These are phyloP conservation scores for Kluyveromyces siamensis DNA, from an alignment of 805 yeast genomes.

Conservation along the genomic window DNA sequence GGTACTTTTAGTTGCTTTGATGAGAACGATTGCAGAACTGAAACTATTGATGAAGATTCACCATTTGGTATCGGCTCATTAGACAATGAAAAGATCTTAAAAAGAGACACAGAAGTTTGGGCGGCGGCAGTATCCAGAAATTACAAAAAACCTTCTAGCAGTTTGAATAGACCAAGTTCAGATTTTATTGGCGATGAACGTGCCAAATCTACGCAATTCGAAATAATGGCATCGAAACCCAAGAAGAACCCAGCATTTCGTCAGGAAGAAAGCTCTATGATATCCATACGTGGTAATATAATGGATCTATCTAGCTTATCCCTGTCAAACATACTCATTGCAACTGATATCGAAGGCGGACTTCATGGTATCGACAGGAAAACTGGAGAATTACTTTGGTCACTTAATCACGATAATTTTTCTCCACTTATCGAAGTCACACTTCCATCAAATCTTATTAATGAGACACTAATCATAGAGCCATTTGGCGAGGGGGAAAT, in stretches of 20 bases:
- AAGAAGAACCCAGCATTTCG: neutral
- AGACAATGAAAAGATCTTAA: neutral
- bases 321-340: conserved; percentile 37
- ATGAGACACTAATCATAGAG: conserved; percentile 75
- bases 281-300: conserved; percentile 1
- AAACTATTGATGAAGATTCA: neutral
- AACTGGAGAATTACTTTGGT: conserved; percentile 73
- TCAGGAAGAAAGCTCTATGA: conserved; percentile 1
- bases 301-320: neutral
- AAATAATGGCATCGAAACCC: neutral
- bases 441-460: conserved; percentile 12
- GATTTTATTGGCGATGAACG: neutral
- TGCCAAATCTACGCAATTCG: neutral
- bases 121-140: neutral
- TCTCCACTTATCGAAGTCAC: conserved; percentile 18
- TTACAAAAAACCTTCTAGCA: neutral
- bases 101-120: neutral
- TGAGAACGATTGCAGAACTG: neutral
- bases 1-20: neutral
- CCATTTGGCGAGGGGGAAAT: conserved; percentile 80
- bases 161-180: neutral
- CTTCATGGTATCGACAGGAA: conserved; percentile 70
- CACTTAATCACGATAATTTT: conserved; percentile 42
- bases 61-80: neutral
- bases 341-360: conserved; percentile 81